Base-by-base conservation (phyloP, 352 stramenopile genomes). In the Achlya hypogyna region DNA sequence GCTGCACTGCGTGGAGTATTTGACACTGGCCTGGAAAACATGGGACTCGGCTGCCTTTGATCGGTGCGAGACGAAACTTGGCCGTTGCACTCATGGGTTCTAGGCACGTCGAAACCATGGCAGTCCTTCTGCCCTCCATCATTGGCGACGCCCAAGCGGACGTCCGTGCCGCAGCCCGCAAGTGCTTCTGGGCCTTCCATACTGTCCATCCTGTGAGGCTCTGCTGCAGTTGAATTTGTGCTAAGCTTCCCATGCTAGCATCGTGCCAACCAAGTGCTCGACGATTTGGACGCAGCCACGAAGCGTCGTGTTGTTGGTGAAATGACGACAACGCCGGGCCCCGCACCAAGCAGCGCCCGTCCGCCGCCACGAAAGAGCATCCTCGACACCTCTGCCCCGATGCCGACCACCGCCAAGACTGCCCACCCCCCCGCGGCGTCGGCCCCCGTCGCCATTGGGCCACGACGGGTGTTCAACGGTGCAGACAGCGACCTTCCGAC, bases 131-230 rank as follows among this genome's bases (percentile, higher is more conserved):
- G 23, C 85, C 85, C 0, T 47, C 66, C 0, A 59, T 92, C 45
- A 63, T 94, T 16, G 79, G 79, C 34, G 85, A 94, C 45, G 85
- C 85, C 5, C 65, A 89, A 5, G 75, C 69, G 12, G 83, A 94
- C 54, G 85, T 92, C n/a, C 83, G 85, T 5, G 78, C 79, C 4
- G 78, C 89, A 51, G 79, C 83, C 29, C 76, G 85, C 64, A 89
- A 90, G 53, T 92, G 81, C 35, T 94, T 82, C 54, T 94, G 85
- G 85, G 76, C 80, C 16, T 81, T 86, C 51, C 81, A 92, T 68
- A 34, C 31, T 0, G 35, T 27, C 20, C 32, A 65, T 49, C 23
- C 51, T 14, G 28, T 51, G 12, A 4, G 22, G 28, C 1, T 20
- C 22, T 27, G 1, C 25, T 53, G 1, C 4, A 8, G 9, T 4